Base-by-base conservation (phyloP, 371 early-diverging fungal genomes). In the Batkoa obscura region DNA sequence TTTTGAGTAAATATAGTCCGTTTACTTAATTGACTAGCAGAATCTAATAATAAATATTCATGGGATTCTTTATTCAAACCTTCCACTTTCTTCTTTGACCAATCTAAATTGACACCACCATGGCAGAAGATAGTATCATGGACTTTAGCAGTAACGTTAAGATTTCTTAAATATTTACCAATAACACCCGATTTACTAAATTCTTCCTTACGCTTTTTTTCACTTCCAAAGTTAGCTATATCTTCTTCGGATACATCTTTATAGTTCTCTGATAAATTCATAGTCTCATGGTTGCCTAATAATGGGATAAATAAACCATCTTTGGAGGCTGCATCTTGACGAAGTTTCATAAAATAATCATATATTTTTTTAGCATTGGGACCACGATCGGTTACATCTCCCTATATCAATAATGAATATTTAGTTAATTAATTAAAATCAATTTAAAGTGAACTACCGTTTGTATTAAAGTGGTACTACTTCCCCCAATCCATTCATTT, bases 321-420 rank as follows among this genome's bases (percentile, higher is more conserved):
- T 17, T 68, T 30, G 12, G 1, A 42, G 33, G 12, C 39, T 34
- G 17, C 12, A 57, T 17, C 30, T 23, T 43, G 43, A 23, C 33
- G 15, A 17, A 35, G 60, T n/a, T 67, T 66, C 37, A 72, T 66
- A 3, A 85, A 56, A 38, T 83, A 60, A 12, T 70, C 60, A 64
- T 84, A 85, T 2, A 85, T 61, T 15, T 61, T 63, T 33, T 82
- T 80, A 0, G 86, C 84, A 64, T 83, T 85, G 0, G 73, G 64
- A 0, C 87, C 85, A 31, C 83, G 66, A 58, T 86, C 84, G 0
- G 81, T 74, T 2, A 84, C 70, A 64, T 86, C 84, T 1, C 86
- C 86, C 79, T 78, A 53, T 38, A 0, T 17, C 36, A 50, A 52
- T 31, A 49, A 41, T 31, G 47, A 23, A n/a, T n/a, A n/a, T 34